phyloP scores from a whole-genome alignment of 805 yeast genomes.

The Saccharomyces paradoxus region DNA sequence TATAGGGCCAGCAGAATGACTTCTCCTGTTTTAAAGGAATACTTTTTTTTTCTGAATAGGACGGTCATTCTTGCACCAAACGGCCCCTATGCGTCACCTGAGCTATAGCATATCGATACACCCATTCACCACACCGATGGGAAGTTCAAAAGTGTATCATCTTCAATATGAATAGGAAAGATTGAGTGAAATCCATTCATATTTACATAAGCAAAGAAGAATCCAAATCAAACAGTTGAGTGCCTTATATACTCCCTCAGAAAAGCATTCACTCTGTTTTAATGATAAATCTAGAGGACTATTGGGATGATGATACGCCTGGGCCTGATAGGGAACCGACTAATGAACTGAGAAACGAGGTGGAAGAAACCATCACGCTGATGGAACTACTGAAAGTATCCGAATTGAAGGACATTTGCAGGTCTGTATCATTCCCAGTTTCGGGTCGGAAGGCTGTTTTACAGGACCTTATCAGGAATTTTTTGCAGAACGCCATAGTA shows the following conservation, averaged over 20 bases:
- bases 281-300: neutral
- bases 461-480: slow-evolving; percentile 44
- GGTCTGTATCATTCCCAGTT: slow-evolving; percentile 40
- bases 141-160: neutral
- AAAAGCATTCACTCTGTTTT: neutral
- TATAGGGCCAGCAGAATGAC: neutral
- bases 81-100: neutral
- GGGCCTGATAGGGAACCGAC: neutral
- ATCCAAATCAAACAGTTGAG: neutral
- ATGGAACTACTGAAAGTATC: slow-evolving; percentile 39
- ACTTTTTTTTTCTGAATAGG: neutral
- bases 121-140: neutral
- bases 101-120: neutral
- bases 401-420: slow-evolving; percentile 46
- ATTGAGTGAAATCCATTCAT: neutral
- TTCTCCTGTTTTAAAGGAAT: neutral
- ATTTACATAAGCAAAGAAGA: neutral
- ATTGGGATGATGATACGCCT: neutral
- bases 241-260: neutral
- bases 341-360: slow-evolving; percentile 9
- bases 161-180: neutral
- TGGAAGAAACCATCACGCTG: slow-evolving; percentile 27
- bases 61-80: neutral
- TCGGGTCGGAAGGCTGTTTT: slow-evolving; percentile 58
- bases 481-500: slow-evolving; percentile 36